phyloP scores from a whole-genome alignment of 495 filamentous ascomycete species.

The Aspergillus homomorphus region DNA sequence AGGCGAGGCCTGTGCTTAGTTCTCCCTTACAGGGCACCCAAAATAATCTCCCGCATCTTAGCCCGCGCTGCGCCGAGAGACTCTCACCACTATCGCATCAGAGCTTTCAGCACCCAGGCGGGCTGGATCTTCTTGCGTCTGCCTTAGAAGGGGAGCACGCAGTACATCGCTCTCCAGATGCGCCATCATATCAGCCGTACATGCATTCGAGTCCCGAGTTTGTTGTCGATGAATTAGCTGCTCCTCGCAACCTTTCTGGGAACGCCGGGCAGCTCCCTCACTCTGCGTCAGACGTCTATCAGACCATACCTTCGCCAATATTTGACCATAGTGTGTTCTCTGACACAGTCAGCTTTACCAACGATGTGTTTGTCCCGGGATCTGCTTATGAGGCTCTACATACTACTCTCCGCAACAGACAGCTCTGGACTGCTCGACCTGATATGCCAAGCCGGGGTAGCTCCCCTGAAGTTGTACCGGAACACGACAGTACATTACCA shows the following conservation, averaged over 20 bases:
- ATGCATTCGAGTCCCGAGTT: slow-evolving; percentile 31
- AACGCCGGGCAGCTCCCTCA: slow-evolving; percentile 3
- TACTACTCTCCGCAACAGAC: slow-evolving; percentile 32
- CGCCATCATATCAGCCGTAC: slow-evolving; percentile 16
- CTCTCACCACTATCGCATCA: background rate
- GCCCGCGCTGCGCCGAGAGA: background rate
- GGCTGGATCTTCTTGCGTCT: too few species aligned
- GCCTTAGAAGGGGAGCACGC: too few species aligned
- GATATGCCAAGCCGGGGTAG: slow-evolving; percentile 26
- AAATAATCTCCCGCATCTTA: background rate
- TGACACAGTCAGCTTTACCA: slow-evolving; percentile 24
- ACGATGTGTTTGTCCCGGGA: slow-evolving; percentile 33
- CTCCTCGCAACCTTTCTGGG: slow-evolving; percentile 17
- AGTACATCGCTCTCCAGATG: background rate
- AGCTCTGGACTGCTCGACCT: slow-evolving; percentile 32
- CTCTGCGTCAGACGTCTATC: slow-evolving; percentile 17
- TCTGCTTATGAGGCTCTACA: slow-evolving; percentile 37
- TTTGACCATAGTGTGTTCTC: slow-evolving; percentile 30
- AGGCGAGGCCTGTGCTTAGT: too few species aligned
- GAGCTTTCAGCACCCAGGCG: background rate
- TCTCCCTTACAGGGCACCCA: background rate
- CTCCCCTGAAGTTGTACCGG: slow-evolving; percentile 15
- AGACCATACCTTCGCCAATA: slow-evolving; percentile 21
- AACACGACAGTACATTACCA: background rate
- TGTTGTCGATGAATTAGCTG: slow-evolving; percentile 25